Base-by-base conservation (phyloP, 192 early-diverging fungal species). In the Coemansia sp. region DNA sequence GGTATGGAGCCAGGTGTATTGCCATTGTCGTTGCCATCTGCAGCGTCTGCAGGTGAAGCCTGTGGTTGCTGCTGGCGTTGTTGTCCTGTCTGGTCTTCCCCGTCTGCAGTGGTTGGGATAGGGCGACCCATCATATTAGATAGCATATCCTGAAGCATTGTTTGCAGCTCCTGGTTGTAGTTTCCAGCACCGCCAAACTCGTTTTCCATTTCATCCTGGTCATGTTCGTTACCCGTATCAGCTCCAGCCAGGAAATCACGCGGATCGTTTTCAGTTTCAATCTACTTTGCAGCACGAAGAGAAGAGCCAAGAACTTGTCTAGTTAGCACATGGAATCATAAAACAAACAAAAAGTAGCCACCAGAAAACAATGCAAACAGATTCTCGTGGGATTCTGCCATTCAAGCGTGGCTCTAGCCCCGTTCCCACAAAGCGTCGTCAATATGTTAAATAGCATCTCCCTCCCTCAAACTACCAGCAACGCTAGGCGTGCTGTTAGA, bases 111-210 rank as follows among this genome's bases (percentile, higher is more conserved):
- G 45, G 49, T 34, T 23, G 48, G 67, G 10, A 57, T 33, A 13
- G 15, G 55, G 15, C 72, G 72, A 30, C 78, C 78, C 30, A 68
- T 59, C 13, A 81, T 69, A 40, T 72, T 48, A 6, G 78, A 66
- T 23, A 81, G 51, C 25, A 81, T 63, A 23, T 81, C 78, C 42
- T 75, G 72, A 6, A 81, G 63, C 70, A 81, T 71, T 6, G 63
- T 62, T 31, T 75, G 72, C 9, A 81, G 37, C 55, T 81, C 73
- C 42, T 81, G 72, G 73, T 81, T 81, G 56, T 81, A 81, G 49
- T 71, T 81, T n/a, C 78, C 78, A n/a, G 78, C 78, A 9, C 78
- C 78, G 59, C 78, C 78, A 75, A 81, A 81, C 73, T 81, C 78
- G 63, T 75, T 75, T 30, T 81, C 78, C 78, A 81, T 81, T 42